Evolutionary conservation across 805 yeast genomes (phyloP).

Genomic region (Maudiozyma bulderi): DNA sequence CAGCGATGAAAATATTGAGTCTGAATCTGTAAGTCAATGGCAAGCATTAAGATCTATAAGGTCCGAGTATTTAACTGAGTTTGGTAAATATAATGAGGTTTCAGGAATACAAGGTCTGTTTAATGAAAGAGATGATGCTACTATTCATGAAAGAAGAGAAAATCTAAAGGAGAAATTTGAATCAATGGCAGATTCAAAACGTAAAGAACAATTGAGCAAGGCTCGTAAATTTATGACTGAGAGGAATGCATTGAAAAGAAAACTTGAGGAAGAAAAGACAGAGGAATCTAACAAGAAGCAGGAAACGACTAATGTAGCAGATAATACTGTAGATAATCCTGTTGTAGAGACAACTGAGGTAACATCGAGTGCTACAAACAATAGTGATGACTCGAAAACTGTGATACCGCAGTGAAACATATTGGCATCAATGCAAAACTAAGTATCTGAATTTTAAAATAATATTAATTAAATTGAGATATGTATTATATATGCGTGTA

Average conservation of each 20-base stretch:
- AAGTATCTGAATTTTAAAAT: too few relatives aligned
- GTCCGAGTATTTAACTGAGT: conserved; percentile 29
- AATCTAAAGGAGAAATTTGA: conserved; percentile 6
- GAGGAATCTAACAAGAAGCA: neutral
- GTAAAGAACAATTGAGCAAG: conserved; percentile 12
- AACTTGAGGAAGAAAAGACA: conserved; percentile 8
- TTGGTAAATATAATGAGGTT: conserved; percentile 28
- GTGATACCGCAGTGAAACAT: too few relatives aligned
- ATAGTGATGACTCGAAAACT: too few relatives aligned
- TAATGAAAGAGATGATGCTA: conserved; percentile 16
- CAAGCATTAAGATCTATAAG: conserved; percentile 35
- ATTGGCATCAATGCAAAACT: too few relatives aligned
- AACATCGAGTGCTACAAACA: too few relatives aligned
- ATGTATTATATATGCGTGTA: neutral
- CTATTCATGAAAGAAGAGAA: conserved; percentile 7
- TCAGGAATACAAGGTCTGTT: conserved; percentile 35
- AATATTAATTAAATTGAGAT: too few relatives aligned
- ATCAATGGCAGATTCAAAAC: conserved; percentile 10
- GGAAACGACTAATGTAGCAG: neutral
- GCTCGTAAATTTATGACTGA: conserved; percentile 15
- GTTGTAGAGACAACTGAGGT: too few relatives aligned
- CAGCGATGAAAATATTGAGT: conserved; percentile 2
- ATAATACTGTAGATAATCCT: neutral
- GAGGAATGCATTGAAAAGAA: conserved; percentile 10
- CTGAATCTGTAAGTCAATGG: conserved; percentile 31